phyloP scores from a whole-genome alignment of 352 stramenopile genomes.

The Globisporangium orthogonon region DNA sequence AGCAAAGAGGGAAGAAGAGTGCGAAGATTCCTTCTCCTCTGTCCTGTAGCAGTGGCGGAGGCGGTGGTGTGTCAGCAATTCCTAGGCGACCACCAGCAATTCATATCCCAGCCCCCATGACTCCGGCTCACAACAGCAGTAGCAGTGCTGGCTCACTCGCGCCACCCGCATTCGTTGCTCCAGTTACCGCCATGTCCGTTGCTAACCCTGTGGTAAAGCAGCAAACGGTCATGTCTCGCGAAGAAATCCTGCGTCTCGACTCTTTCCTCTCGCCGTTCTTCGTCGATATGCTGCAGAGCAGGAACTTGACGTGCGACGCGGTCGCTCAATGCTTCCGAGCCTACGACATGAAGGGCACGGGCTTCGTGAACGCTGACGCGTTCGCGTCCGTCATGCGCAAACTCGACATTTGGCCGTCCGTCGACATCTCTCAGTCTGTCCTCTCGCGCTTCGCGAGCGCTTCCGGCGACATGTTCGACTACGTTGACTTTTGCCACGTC shows the following conservation, averaged over 20 bases:
- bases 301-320: slow-evolving; percentile 20
- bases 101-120: background rate
- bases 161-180: background rate
- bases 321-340: slow-evolving; percentile 36
- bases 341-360: slow-evolving; percentile 54
- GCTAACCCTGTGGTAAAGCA: background rate
- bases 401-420: slow-evolving; percentile 40
- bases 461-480: slow-evolving; percentile 57
- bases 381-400: slow-evolving; percentile 59
- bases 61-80: background rate
- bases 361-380: slow-evolving; percentile 59
- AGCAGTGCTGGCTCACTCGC: background rate
- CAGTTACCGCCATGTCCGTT: background rate
- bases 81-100: slow-evolving; percentile 1
- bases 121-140: background rate
- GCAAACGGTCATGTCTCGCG: slow-evolving; percentile 14
- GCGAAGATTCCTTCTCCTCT: background rate
- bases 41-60: background rate
- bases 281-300: slow-evolving; percentile 35
- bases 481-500: slow-evolving; percentile 62
- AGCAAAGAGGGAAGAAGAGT: background rate
- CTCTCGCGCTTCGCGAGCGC: slow-evolving; percentile 38
- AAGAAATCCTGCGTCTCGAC: slow-evolving; percentile 42
- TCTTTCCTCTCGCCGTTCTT: slow-evolving; percentile 41
- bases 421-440: slow-evolving; percentile 36